Conservation (phyloP, 1,139 yeast genomes). For the Hansenula lynferdii region DNA sequence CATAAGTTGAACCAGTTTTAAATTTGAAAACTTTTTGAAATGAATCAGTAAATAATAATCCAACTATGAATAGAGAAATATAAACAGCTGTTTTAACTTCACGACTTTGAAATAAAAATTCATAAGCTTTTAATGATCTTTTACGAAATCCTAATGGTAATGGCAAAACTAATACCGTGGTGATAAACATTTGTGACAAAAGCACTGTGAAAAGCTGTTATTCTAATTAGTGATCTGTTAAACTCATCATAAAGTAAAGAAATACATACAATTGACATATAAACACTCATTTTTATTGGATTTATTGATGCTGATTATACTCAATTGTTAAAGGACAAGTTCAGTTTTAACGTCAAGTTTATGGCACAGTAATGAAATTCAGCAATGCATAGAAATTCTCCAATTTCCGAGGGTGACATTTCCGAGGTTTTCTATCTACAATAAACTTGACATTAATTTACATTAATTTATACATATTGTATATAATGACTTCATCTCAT, state of each 20-base stretch:
- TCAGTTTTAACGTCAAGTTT: background rate
- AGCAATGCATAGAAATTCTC: no score
- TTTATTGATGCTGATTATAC: background rate
- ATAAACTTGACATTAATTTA: no score
- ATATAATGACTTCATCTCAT: background rate
- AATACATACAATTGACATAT: slow-evolving; percentile 23
- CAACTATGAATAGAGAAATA: slow-evolving; percentile 42
- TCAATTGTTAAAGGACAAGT: background rate
- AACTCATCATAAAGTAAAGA: background rate
- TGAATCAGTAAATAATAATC: slow-evolving; percentile 57
- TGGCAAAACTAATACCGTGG: slow-evolving; percentile 55
- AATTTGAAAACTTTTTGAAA: slow-evolving; percentile 12
- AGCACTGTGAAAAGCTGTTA: slow-evolving; percentile 30
- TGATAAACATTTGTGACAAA: slow-evolving; percentile 47
- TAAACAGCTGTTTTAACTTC: slow-evolving; percentile 46
- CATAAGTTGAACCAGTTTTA: slow-evolving; percentile 15
- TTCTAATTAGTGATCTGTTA: background rate
- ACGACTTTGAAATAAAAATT: slow-evolving; percentile 29
- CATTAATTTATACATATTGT: background rate
- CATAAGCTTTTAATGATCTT: slow-evolving; percentile 36
- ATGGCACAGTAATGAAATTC: no score
- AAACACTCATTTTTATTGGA: slow-evolving; percentile 27
- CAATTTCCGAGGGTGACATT: no score
- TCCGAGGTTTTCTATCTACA: no score
- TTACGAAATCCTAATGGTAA: slow-evolving; percentile 53